These are phyloP conservation scores for Cyclotella baltica DNA, from an alignment of 108 stramenopile genomes.

Conservation along the genomic window DNA sequence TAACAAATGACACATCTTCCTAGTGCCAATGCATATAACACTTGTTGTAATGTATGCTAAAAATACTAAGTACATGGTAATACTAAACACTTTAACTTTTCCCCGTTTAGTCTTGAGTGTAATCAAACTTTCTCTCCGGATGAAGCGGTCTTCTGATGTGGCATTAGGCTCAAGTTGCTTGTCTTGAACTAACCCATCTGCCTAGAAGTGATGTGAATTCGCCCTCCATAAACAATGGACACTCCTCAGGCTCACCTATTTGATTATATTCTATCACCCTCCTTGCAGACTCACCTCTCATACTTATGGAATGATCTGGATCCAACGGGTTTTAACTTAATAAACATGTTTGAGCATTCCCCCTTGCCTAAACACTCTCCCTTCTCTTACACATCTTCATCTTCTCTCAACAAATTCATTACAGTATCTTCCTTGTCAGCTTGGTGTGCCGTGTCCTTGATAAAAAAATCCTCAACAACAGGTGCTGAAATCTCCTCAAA, in stretches of 20 bases:
- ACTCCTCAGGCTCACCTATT: conserved; percentile 19
- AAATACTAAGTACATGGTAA: conserved; percentile 35
- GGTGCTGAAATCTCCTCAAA: too few species aligned
- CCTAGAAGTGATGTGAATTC: conserved; percentile 4
- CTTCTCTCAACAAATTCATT: not conserved
- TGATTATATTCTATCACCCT: conserved; percentile 21
- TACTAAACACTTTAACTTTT: not conserved
- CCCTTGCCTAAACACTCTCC: conserved; percentile 1
- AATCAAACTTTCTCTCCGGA: conserved; percentile 24
- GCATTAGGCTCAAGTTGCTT: not conserved
- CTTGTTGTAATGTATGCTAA: conserved; percentile 37
- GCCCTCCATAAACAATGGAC: not conserved
- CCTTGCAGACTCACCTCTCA: not conserved
- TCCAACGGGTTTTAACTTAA: not conserved
- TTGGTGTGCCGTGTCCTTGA: too few species aligned
- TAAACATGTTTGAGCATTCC: not conserved
- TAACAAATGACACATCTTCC: not conserved
- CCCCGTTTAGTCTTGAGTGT: not conserved
- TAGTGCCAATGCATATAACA: conserved; percentile 19
- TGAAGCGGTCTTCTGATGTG: not conserved
- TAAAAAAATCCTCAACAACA: too few species aligned
- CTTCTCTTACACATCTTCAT: not conserved
- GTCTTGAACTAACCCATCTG: conserved; percentile 1
- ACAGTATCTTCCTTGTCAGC: not conserved
- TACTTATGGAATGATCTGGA: not conserved